phyloP scores from a whole-genome alignment of 2,329 filamentous ascomycete species.

The Anthostomella pinea region DNA sequence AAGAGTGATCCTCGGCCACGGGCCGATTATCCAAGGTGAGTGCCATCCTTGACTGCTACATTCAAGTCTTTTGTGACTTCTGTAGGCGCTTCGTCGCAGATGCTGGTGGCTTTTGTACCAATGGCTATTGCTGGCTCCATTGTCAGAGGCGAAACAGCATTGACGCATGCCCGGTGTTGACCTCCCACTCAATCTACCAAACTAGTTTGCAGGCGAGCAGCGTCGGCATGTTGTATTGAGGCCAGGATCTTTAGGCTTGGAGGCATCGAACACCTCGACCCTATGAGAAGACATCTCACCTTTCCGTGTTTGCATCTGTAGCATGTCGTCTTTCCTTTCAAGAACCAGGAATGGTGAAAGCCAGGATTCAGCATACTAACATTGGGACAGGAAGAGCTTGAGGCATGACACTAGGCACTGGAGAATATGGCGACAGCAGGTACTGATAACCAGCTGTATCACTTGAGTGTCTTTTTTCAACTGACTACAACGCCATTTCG shows the following conservation, averaged over 20 bases:
- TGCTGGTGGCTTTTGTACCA: conserved; percentile 3
- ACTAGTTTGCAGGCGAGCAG: not conserved
- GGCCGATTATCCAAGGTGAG: no score
- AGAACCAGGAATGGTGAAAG: no score
- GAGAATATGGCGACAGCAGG: no score
- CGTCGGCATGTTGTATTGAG: not conserved
- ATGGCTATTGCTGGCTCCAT: not conserved
- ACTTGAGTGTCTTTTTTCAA: no score
- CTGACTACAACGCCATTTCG: no score
- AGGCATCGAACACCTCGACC: not conserved
- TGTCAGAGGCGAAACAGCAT: not conserved
- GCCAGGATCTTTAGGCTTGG: conserved; percentile 1
- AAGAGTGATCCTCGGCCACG: no score
- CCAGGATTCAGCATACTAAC: no score
- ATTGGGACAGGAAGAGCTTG: no score
- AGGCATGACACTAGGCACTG: no score
- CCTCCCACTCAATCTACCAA: not conserved
- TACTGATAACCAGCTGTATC: no score
- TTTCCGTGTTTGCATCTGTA: no score
- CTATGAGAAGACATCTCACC: not conserved
- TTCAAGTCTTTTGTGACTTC: conserved; percentile 6
- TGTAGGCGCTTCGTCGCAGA: conserved; percentile 8
- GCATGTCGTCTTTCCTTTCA: no score
- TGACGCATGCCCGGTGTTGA: conserved; percentile 1
- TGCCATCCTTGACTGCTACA: conserved; percentile 4